Evolutionary conservation across 129 eudicot species (phyloP).

Genomic region (Artemisia annua): DNA sequence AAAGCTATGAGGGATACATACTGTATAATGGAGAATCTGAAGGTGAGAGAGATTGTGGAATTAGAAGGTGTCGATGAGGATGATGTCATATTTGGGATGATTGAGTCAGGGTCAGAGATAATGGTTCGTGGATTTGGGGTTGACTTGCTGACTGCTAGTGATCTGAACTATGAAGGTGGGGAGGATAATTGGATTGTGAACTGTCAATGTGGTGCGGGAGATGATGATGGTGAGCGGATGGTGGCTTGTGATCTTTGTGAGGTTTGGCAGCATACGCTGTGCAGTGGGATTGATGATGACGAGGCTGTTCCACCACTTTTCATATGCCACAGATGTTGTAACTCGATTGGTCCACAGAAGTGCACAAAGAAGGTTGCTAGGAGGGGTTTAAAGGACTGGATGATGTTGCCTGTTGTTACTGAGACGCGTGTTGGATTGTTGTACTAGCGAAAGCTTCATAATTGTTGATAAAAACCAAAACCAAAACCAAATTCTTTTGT

Average conservation of each 20-base stretch:
- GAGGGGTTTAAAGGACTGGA: constrained; percentile 22
- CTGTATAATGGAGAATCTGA: constrained; percentile 49
- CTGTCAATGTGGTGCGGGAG: constrained; percentile 82
- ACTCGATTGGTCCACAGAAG: constrained; percentile 50
- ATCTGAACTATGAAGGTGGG: constrained; percentile 68
- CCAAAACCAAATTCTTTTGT: neutral
- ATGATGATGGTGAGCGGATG: constrained; percentile 97
- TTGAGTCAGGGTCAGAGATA: constrained; percentile 75
- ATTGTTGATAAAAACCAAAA: neutral
- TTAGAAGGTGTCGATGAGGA: constrained; percentile 49
- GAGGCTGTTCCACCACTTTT: constrained; percentile 71
- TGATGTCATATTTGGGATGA: constrained; percentile 63
- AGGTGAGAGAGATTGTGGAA: constrained; percentile 51
- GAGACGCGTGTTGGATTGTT: constrained; percentile 1
- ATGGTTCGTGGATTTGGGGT: constrained; percentile 50
- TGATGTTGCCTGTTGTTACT: constrained; percentile 30
- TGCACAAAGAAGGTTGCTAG: constrained; percentile 18
- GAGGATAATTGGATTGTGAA: constrained; percentile 74
- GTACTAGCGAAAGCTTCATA: constrained; percentile 7
- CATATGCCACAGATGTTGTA: constrained; percentile 63
- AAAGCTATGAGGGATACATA: constrained; percentile 71
- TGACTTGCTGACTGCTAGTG: constrained; percentile 40
- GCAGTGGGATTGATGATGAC: constrained; percentile 71
- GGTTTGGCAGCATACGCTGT: constrained; percentile 87
- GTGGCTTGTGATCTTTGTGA: constrained; percentile 91